phyloP scores from a whole-genome alignment of 2,329 filamentous ascomycete genomes.

The Iodosphaeria phyllophila region DNA sequence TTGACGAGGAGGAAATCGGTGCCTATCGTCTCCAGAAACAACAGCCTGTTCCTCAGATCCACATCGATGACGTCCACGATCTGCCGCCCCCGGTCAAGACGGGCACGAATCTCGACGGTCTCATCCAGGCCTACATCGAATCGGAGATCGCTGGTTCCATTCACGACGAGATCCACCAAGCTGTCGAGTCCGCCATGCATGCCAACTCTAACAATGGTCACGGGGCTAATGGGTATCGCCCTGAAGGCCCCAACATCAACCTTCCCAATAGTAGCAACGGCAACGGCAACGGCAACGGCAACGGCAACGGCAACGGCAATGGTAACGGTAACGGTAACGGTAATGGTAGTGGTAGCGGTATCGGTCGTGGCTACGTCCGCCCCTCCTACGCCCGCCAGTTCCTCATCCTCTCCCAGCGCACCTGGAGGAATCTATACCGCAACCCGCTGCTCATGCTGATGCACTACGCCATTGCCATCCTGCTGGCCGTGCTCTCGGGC shows the following conservation, averaged over 20 bases:
- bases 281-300: constrained; percentile 30
- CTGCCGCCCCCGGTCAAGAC: constrained; percentile 38
- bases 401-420: constrained; percentile 70
- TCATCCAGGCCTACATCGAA: constrained; percentile 56
- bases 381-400: constrained; percentile 71
- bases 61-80: constrained; percentile 51
- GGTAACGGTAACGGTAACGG: constrained; percentile 33
- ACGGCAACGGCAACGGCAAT: no score
- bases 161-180: constrained; percentile 59
- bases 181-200: constrained; percentile 41
- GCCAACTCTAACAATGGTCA: constrained; percentile 48
- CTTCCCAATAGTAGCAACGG: constrained; percentile 34
- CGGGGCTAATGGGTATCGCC: constrained; percentile 18
- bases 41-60: constrained; percentile 33
- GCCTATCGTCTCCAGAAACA: constrained; percentile 32
- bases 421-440: constrained; percentile 93
- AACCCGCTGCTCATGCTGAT: constrained; percentile 98
- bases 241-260: no score
- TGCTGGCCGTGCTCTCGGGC: constrained; percentile 83
- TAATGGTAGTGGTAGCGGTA: no score
- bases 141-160: constrained; percentile 63
- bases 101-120: constrained; percentile 62
- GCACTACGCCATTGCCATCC: constrained; percentile 91
- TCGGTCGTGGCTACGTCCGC: constrained; percentile 67
- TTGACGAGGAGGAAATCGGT: constrained; percentile 29